phyloP scores from a whole-genome alignment of 805 yeast genomes.

The Lipomyces chichibuensis region DNA sequence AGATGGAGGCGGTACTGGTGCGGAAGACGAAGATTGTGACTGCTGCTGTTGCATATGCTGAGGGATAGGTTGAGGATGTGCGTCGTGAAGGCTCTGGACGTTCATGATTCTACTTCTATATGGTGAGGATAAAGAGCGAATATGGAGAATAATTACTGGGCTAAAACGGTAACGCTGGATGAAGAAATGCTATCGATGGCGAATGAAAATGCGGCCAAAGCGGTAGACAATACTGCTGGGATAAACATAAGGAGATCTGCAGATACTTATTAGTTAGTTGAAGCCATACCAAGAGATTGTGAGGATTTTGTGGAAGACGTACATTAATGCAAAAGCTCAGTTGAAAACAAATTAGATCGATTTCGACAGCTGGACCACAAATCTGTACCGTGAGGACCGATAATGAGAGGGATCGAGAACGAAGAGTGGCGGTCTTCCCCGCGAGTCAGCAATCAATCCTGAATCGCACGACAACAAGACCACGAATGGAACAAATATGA shows the following conservation, averaged over 20 bases:
- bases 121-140: conserved; percentile 1
- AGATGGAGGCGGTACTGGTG: conserved; percentile 12
- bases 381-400: background rate
- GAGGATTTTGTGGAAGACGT: background rate
- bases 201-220: background rate
- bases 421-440: background rate
- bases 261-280: background rate
- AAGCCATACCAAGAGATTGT: background rate
- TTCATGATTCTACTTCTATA: conserved; percentile 9
- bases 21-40: conserved; percentile 1
- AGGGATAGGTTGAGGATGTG: conserved; percentile 7
- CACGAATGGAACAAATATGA: background rate
- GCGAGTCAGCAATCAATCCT: background rate
- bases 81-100: conserved; percentile 16
- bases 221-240: background rate
- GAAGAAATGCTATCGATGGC: background rate
- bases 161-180: conserved; percentile 6
- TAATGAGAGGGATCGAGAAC: background rate
- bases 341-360: background rate
- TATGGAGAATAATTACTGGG: background rate
- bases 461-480: background rate
- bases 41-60: background rate
- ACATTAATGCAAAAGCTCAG: background rate
- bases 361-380: background rate
- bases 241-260: background rate